Conservation (phyloP, 2,329 filamentous ascomycete genomes). For the Fusarium sp. region DNA sequence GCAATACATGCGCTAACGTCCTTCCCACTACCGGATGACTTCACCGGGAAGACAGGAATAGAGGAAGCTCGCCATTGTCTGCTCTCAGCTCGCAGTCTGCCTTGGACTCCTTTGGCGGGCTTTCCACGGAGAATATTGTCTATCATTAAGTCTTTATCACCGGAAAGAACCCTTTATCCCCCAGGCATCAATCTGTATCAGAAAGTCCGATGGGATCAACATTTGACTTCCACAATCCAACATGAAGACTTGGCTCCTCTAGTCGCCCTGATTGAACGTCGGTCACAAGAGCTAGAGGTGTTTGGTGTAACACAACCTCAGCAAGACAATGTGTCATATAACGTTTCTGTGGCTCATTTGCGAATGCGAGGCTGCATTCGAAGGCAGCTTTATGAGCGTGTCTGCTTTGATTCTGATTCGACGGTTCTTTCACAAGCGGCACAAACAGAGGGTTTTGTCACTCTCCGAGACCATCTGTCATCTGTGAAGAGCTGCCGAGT, state of each 20-base stretch:
- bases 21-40: constrained; percentile 65
- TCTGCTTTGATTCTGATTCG: too few species aligned
- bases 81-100: constrained; percentile 55
- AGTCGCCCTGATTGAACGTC: constrained; percentile 46
- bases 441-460: too few species aligned
- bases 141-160: constrained; percentile 44
- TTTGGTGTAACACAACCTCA: constrained; percentile 20
- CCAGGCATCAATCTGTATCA: constrained; percentile 51
- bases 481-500: background rate
- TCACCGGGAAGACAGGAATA: constrained; percentile 69
- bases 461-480: too few species aligned
- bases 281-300: constrained; percentile 48
- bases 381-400: constrained; percentile 35
- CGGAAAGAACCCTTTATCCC: constrained; percentile 55
- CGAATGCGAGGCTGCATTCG: constrained; percentile 30
- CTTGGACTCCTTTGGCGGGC: constrained; percentile 56
- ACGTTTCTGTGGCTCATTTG: too few species aligned
- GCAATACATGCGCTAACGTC: constrained; percentile 72
- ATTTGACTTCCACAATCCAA: constrained; percentile 53
- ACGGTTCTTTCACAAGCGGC: too few species aligned
- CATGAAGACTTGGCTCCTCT: constrained; percentile 53
- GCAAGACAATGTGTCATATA: too few species aligned
- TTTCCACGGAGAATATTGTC: constrained; percentile 6
- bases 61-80: constrained; percentile 69
- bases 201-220: constrained; percentile 50